phyloP scores from a whole-genome alignment of 208 protist genomes.

The Leishmania lainsoni region DNA sequence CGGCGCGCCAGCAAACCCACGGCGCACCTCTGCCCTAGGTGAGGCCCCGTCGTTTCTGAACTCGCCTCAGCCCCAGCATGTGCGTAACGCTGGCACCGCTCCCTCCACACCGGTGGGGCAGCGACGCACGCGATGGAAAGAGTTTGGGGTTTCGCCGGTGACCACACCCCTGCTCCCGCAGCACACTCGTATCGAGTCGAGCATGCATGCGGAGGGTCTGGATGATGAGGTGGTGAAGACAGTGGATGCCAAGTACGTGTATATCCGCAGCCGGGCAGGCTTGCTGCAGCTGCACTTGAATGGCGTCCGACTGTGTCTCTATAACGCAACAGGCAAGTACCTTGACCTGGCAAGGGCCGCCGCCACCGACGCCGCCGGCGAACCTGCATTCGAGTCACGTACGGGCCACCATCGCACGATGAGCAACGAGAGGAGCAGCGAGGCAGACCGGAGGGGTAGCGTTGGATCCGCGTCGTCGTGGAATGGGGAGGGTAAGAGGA shows the following conservation, averaged over 20 bases:
- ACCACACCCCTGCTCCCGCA: slow-evolving; percentile 13
- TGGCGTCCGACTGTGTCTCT: slow-evolving; percentile 76
- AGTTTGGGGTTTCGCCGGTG: slow-evolving; percentile 16
- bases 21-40: not conserved
- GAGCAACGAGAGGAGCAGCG: not conserved
- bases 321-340: slow-evolving; percentile 88
- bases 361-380: not conserved
- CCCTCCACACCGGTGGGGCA: not conserved
- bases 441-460: not conserved
- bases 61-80: not conserved
- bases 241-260: slow-evolving; percentile 61
- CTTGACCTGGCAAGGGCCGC: slow-evolving; percentile 38
- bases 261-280: slow-evolving; percentile 59
- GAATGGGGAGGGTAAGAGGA: not conserved
- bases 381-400: not conserved
- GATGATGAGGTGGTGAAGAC: slow-evolving; percentile 52
- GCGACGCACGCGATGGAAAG: slow-evolving; percentile 18
- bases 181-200: slow-evolving; percentile 1
- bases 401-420: not conserved
- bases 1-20: not conserved
- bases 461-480: not conserved
- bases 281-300: slow-evolving; percentile 82
- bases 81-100: not conserved
- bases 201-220: slow-evolving; percentile 18
- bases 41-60: not conserved